Conservation (phyloP, 179 eudicot species). For the Spergularia azorica region DNA sequence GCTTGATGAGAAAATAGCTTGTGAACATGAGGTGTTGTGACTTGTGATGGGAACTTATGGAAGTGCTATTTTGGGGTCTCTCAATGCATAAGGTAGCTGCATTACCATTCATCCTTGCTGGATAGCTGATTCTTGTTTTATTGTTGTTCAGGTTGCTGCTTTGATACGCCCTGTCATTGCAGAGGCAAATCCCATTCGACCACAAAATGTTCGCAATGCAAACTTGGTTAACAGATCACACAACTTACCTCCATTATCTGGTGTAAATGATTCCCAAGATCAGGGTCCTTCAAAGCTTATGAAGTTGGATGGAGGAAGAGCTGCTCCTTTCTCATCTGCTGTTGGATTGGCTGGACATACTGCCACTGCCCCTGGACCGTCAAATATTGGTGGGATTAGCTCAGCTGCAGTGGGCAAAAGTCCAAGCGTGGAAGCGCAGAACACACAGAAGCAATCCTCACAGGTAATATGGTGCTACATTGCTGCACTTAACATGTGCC, state of each 20-base stretch:
- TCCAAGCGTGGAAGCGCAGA: slow-evolving; percentile 38
- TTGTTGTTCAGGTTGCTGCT: slow-evolving; percentile 44
- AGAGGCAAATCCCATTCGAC: slow-evolving; percentile 34
- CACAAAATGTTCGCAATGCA: slow-evolving; percentile 31
- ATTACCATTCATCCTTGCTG: not conserved
- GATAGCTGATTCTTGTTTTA: not conserved
- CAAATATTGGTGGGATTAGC: slow-evolving; percentile 35
- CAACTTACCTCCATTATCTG: slow-evolving; percentile 33
- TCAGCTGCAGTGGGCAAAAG: slow-evolving; percentile 35
- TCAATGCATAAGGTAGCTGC: not conserved
- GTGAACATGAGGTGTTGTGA: not conserved
- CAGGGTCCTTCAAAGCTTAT: slow-evolving; percentile 54
- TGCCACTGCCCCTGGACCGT: slow-evolving; percentile 35
- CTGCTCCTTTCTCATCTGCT: slow-evolving; percentile 37
- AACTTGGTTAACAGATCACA: slow-evolving; percentile 29
- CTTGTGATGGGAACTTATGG: not conserved
- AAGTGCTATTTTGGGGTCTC: not conserved
- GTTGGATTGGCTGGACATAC: slow-evolving; percentile 36
- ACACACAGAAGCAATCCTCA: slow-evolving; percentile 44
- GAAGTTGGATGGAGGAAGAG: slow-evolving; percentile 58
- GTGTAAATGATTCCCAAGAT: slow-evolving; percentile 40
- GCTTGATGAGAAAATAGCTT: not conserved
- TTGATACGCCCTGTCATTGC: slow-evolving; percentile 30
- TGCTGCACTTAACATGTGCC: too few relatives aligned
- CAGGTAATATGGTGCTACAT: slow-evolving; percentile 62